Base-by-base conservation (phyloP, 345 rosid species). In the Lenwebbia sp. region DNA sequence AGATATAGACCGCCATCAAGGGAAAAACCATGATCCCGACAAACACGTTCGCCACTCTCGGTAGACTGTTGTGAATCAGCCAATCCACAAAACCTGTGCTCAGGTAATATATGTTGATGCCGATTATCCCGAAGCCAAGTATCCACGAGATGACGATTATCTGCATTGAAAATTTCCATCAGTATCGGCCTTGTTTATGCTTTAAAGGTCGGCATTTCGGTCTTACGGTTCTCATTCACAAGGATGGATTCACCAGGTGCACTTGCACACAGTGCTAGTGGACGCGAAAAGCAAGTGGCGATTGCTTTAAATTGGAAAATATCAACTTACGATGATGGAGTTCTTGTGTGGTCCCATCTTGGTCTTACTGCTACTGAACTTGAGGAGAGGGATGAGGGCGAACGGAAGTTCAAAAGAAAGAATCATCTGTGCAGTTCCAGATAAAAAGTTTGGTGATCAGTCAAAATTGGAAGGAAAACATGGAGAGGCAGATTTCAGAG, bases 321-420 rank as follows among this genome's bases (percentile, higher is more conserved):
- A 25, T 49, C 54, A 21, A 86, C 93, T 91, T 58, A 94, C 98
- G 21, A 26, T 47, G 13, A 88, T 30, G 3, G 96, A 95, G 85
- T 95, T 95, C 90, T 90, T 93, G 87, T 95, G 92, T 3, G 96
- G 95, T 70, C 96, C 98, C 96, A 94, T 92, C 86, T 95, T 95
- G 60, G 93, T 91, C 50, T 90, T 21, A 78, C 95, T 90, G 85
- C 95, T 92, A 58, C 96, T 95, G 88, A 95, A 93, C 86, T 94
- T 95, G 23, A 95, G 94, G 65, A 95, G 95, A 14, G 98, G 98
- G 60, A 95, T 93, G 2, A 95, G 90, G 47, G 96, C 93, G 86
- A 94, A 95, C 19, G 98, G 98, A 56, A 95, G 94, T 51, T 94
- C 96, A 82, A 94, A 95, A 26, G 95, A 95, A 47, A 95, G 92